Percentiles rank a stretch among this genome's conserved stretches.
Evolutionary conservation across 441 rosid species (phyloP).

Genomic region (Theobroma grandiflorum): DNA sequence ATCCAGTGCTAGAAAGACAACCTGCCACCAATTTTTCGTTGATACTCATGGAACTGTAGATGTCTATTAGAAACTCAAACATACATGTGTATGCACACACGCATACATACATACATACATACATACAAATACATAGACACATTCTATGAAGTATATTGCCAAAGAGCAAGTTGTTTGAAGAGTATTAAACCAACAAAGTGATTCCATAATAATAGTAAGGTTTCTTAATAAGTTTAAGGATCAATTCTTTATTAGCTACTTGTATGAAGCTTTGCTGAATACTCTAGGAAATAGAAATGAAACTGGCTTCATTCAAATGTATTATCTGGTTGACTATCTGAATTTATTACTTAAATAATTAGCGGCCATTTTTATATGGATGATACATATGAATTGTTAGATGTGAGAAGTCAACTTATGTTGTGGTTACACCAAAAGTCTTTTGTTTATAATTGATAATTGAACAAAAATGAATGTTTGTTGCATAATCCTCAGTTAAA

Average conservation of each 20-base stretch:
- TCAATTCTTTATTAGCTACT: not conserved
- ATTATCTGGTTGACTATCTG: not conserved
- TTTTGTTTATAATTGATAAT: slow-evolving; percentile 6
- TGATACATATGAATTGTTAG: not conserved
- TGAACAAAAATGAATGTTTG: not conserved
- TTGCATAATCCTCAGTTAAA: slow-evolving; percentile 1
- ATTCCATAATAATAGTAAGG: not conserved
- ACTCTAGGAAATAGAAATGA: not conserved
- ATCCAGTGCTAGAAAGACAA: slow-evolving; percentile 70
- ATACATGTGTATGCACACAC: not conserved
- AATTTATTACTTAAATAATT: slow-evolving; percentile 2
- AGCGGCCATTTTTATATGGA: slow-evolving; percentile 13
- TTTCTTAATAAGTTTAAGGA: not conserved
- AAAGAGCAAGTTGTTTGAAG: not conserved
- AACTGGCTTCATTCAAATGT: too few species aligned
- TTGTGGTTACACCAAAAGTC: slow-evolving; percentile 14
- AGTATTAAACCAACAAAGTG: not conserved
- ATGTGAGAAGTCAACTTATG: slow-evolving; percentile 25
- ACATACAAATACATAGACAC: too few species aligned
- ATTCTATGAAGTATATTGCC: not conserved
- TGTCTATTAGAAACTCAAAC: not conserved
- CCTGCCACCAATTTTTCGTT: slow-evolving; percentile 50
- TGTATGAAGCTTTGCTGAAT: not conserved
- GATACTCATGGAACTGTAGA: not conserved
- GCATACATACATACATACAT: not conserved